A percentile compares a stretch with the other conserved stretches of the same genome.
These are phyloP conservation scores for Sonneratia alba DNA, from an alignment of 345 rosid species.

Conservation along the genomic window DNA sequence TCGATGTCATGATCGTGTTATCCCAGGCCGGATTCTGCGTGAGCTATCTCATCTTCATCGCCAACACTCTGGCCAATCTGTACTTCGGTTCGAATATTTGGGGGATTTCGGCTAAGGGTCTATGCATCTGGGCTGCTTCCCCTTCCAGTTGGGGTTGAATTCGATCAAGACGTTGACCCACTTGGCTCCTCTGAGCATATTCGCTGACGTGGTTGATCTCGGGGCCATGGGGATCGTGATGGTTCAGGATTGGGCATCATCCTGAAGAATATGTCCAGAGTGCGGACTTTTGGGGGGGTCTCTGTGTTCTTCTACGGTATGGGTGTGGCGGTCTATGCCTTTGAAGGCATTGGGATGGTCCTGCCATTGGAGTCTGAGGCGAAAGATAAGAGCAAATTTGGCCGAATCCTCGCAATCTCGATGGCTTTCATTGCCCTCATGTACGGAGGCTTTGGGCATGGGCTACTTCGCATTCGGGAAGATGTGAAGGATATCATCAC, in stretches of 20 bases:
- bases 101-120: constrained; percentile 42
- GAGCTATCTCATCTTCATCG: constrained; percentile 72
- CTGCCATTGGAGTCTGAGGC: constrained; percentile 64
- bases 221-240: constrained; percentile 69
- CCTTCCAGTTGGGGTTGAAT: constrained; percentile 71
- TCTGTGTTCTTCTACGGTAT: constrained; percentile 64
- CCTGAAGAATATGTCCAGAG: constrained; percentile 30
- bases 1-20: constrained; percentile 56
- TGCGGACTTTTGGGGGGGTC: constrained; percentile 48
- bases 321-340: constrained; percentile 72
- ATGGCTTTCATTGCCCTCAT: constrained; percentile 50
- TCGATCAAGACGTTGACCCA: constrained; percentile 68
- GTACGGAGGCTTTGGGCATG: constrained; percentile 58
- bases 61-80: constrained; percentile 41
- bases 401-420: constrained; percentile 33
- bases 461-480: constrained; percentile 81
- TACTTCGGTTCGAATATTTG: constrained; percentile 23
- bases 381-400: constrained; percentile 50
- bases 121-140: constrained; percentile 64
- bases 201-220: constrained; percentile 76
- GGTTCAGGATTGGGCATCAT: constrained; percentile 41
- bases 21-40: constrained; percentile 82
- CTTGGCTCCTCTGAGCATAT: constrained; percentile 82
- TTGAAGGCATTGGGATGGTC: constrained; percentile 77
- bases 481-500: constrained; percentile 72